These are phyloP conservation scores for Penicillium taxi DNA, from an alignment of 495 filamentous ascomycete species.

Conservation along the genomic window DNA sequence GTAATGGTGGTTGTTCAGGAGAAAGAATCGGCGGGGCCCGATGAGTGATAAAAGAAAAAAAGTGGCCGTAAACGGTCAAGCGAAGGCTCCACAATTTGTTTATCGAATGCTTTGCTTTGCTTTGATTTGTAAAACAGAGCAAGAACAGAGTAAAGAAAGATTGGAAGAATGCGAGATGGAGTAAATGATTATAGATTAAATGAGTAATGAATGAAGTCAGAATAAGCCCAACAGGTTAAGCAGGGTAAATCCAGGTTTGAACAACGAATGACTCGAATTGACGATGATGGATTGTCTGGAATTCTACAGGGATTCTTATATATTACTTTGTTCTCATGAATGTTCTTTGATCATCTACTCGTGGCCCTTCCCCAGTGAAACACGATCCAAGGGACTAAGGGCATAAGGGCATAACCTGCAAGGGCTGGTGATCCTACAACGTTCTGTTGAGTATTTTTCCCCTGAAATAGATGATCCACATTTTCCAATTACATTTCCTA, in stretches of 20 bases:
- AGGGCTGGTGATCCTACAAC: conserved; percentile 1
- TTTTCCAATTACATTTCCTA: conserved; percentile 15
- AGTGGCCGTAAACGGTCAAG: conserved; percentile 26
- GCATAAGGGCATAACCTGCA: conserved; percentile 4
- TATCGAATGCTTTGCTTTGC: background rate
- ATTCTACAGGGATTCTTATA: too few species aligned
- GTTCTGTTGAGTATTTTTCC: background rate
- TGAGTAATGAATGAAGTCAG: conserved; percentile 2
- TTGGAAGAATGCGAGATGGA: conserved; percentile 3
- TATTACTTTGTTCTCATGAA: too few species aligned
- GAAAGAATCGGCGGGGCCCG: conserved; percentile 16
- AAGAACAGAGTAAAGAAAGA: background rate
- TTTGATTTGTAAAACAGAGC: too few species aligned
- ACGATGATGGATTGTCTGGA: too few species aligned
- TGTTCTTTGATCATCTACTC: conserved; percentile 3
- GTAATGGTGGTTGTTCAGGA: conserved; percentile 9
- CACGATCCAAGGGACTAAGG: conserved; percentile 8
- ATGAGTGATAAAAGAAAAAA: conserved; percentile 12
- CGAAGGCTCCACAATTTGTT: conserved; percentile 16
- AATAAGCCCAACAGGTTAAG: background rate
- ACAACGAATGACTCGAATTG: conserved; percentile 6
- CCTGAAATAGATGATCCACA: conserved; percentile 11
- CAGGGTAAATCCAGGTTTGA: background rate
- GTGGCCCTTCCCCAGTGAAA: conserved; percentile 19
- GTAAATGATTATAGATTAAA: background rate